These are phyloP conservation scores for Spathaspora sp. DNA, from an alignment of 805 yeast species.

Conservation along the genomic window DNA sequence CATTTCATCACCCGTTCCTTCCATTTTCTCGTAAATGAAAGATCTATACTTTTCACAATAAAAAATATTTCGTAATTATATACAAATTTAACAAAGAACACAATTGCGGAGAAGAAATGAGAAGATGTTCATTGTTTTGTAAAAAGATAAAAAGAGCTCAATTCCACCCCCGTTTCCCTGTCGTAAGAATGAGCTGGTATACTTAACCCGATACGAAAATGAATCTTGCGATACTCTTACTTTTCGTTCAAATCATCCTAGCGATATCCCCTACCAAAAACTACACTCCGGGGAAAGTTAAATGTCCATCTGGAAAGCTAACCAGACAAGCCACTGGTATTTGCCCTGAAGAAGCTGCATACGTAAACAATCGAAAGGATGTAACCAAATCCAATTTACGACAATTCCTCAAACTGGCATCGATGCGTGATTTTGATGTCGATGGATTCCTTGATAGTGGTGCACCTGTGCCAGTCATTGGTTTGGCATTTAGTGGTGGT, in stretches of 20 bases:
- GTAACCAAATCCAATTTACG: not conserved
- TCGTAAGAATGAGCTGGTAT: not conserved
- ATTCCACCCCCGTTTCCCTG: not conserved
- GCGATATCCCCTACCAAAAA: not conserved
- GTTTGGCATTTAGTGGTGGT: slow-evolving; percentile 59
- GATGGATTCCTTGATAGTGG: slow-evolving; percentile 23
- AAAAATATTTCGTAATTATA: not conserved
- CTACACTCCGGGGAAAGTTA: not conserved
- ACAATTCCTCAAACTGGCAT: slow-evolving; percentile 28
- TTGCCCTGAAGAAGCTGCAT: not conserved
- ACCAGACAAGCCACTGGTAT: not conserved
- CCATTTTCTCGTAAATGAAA: not conserved
- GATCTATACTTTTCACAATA: not conserved
- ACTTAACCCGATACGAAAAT: not conserved
- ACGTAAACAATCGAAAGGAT: not conserved
- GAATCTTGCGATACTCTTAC: not conserved
- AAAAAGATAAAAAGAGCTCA: not conserved
- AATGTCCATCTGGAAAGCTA: not conserved
- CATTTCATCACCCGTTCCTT: not conserved
- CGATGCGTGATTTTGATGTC: slow-evolving; percentile 19
- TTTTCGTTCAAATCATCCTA: not conserved
- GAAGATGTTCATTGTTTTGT: not conserved
- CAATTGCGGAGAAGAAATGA: not conserved
- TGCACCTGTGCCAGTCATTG: slow-evolving; percentile 33
- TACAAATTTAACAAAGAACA: not conserved